phyloP scores from a whole-genome alignment of 495 filamentous ascomycete genomes.

The Pseudevernia furfuracea region DNA sequence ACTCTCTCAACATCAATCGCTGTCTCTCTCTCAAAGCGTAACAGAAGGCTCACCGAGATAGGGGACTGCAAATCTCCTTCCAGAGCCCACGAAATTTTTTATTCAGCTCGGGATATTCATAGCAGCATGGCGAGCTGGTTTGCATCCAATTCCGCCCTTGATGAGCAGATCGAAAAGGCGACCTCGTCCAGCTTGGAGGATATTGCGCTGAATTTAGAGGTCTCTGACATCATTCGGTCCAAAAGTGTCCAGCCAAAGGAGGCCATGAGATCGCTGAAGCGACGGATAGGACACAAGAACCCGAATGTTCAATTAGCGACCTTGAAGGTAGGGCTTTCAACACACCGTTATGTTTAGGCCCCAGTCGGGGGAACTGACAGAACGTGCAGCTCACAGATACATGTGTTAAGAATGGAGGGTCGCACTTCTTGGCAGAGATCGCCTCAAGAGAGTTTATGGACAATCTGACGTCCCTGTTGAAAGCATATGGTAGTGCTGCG shows the following conservation, averaged over 20 bases:
- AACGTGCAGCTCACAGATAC: conserved; percentile 74
- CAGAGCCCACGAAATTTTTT: neutral
- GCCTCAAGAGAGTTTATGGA: conserved; percentile 98
- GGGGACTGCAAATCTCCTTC: neutral
- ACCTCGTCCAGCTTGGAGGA: conserved; percentile 95
- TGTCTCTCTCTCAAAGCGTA: neutral
- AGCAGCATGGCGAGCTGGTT: conserved; percentile 84
- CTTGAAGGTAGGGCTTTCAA: conserved; percentile 57
- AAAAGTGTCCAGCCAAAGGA: conserved; percentile 96
- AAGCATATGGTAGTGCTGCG: conserved; percentile 63
- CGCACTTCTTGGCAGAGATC: conserved; percentile 92
- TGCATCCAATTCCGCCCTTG: conserved; percentile 76
- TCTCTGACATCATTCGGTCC: conserved; percentile 90
- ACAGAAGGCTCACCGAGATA: neutral
- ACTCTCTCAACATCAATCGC: neutral
- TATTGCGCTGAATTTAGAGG: conserved; percentile 92
- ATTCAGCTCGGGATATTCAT: neutral
- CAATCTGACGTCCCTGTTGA: conserved; percentile 82
- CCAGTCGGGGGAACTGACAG: conserved; percentile 7
- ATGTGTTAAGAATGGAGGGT: conserved; percentile 95
- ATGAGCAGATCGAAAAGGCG: conserved; percentile 92
- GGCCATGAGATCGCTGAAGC: conserved; percentile 92
- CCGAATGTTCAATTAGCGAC: conserved; percentile 92
- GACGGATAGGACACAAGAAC: conserved; percentile 89
- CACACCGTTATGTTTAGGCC: neutral